Base-by-base conservation (phyloP, 306 rosid species). In the Pachyrhizus erosus region DNA sequence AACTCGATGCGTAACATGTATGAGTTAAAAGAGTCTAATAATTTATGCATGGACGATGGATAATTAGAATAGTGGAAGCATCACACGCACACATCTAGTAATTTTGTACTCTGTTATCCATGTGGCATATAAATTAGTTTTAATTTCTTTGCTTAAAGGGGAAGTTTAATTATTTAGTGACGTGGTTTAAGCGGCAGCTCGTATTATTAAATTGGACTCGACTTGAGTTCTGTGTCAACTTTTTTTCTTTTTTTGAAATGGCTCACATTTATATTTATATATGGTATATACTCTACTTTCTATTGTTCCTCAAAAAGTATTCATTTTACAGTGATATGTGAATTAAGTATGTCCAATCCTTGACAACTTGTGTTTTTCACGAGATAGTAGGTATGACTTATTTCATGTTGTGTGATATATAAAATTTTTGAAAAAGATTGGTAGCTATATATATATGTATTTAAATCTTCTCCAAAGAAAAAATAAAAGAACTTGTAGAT, bases 61-160 rank as follows among this genome's bases (percentile, higher is more conserved):
- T 69, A 17, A 27, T 24, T 61, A 26, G 27, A 29, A 62, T 29
- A 7, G 3, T 1, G 18, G 2, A 10, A 77, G 29, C 46, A 39
- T 75, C 42, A 26, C 34, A 5, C 48, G 9, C 10, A 46, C 55
- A 5, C 7, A 23, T 14, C 24, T 12, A 23, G 15, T 39, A 61
- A 51, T 37, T 46, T 48, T 46, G 75, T 60, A 48, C 24, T 77
- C 60, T 29, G 20, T 46, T 77, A 31, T 37, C 29, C 80, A 26
- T 48, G 74, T 48, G 65, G 34, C 51, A n/a, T n/a, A 5, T n/a
- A 40, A 20, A 29, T 5, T 46, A 21, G 40, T 46, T 31, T 61
- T 65, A 27, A 45, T 27, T 62, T 34, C 80, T 42, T 77, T 43
- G 46, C 81, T 55, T 48, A 71, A 46, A 48, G 9, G 10, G 33